Base-by-base conservation (phyloP, 257 asterid species). In the Haberlea rhodopensis region DNA sequence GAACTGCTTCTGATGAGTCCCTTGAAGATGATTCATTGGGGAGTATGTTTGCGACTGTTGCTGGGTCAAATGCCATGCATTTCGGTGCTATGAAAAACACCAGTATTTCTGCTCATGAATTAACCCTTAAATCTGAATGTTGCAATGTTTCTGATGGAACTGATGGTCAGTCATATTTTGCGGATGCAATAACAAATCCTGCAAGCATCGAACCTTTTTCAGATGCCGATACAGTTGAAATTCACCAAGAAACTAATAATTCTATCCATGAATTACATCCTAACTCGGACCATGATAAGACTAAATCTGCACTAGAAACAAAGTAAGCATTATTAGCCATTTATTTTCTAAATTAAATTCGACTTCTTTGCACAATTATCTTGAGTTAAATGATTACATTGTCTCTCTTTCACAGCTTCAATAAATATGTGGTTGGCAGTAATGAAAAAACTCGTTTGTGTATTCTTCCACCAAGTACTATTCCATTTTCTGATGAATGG, bases 401-500 rank as follows among this genome's bases (percentile, higher is more conserved):
- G 8, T 27, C 60, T 70, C 66, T 67, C 57, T 58, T 65, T 71
- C 67, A 53, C 75, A 67, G 68, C 88, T 84, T 90, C 51, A 72
- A 74, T 26, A 76, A 75, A 46, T 48, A 71, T 58, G 71, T 46
- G 64, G 75, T 57, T 66, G 67, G 75, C 67, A 70, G 46, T 59
- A 70, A 53, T n/a, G 73, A 71, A 68, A 81, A 63, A 57, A 72
- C 59, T 21, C 53, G 55, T 51, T 54, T 27, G 27, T 53, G 82
- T 65, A 55, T 75, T 71, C 80, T 86, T 75, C 90, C 94, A 34
- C 78, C 31, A 74, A 76, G 79, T 70, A 89, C 85, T 67, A 77
- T 82, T 71, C 97, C 97, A 63, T 92, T 92, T 85, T 92, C 99
- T 62, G 99, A 92, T 62, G 97, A 92, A 75, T 92, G 99, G 97